Conservation (phyloP, 208 protist species). For the Phytomonas sp. region DNA sequence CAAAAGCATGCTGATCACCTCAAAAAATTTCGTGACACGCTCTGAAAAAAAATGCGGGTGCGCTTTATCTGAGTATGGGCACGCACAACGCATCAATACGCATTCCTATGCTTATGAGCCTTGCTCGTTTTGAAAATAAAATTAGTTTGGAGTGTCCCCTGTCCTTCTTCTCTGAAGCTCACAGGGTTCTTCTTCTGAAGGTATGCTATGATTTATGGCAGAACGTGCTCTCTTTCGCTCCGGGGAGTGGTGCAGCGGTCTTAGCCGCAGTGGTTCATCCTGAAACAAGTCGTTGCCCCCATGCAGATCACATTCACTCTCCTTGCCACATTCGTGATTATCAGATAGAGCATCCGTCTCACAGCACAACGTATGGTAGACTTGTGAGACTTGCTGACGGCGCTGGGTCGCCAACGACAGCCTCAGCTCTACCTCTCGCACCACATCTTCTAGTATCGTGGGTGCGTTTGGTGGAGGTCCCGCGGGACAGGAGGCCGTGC, state of each 20-base stretch:
- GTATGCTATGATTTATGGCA: neutral
- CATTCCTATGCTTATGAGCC: neutral
- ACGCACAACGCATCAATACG: neutral
- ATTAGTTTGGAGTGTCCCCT: neutral
- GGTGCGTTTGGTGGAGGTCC: neutral
- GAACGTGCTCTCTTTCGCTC: neutral
- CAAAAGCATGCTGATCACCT: neutral
- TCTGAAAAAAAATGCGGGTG: conserved; percentile 3
- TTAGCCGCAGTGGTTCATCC: neutral
- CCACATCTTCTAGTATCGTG: neutral
- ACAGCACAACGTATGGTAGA: neutral
- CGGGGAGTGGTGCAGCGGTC: neutral
- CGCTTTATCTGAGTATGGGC: neutral
- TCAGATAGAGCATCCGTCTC: neutral
- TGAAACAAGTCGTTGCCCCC: neutral
- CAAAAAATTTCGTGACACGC: neutral
- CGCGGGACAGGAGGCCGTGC: neutral
- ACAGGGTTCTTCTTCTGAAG: neutral
- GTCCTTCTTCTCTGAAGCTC: neutral
- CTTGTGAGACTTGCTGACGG: neutral
- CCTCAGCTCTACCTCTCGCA: neutral
- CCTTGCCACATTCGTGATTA: neutral
- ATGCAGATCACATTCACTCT: neutral
- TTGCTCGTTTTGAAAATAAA: neutral
- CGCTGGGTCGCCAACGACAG: neutral